Evolutionary conservation across 2,329 filamentous ascomycete genomes (phyloP).

Genomic region (Aspergillus bombycis): DNA sequence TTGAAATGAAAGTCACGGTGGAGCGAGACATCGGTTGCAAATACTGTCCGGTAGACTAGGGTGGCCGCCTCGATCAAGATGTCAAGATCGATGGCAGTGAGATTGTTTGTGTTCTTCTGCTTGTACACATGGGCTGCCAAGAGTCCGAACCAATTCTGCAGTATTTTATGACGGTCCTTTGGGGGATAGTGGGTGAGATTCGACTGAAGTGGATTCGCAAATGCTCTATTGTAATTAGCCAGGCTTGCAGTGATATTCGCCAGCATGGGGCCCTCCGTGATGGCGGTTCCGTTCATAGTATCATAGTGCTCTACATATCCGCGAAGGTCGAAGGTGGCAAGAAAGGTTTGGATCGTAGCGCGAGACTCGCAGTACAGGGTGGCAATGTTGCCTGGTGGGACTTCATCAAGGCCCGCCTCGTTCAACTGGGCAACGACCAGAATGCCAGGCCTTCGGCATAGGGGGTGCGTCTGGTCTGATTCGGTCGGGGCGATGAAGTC

Average conservation of each 20-base stretch:
- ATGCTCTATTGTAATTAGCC: constrained; percentile 15
- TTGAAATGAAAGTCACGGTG: constrained; percentile 19
- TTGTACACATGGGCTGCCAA: constrained; percentile 19
- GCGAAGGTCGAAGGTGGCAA: constrained; percentile 15
- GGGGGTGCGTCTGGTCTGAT: background rate
- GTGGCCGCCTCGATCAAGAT: constrained; percentile 12
- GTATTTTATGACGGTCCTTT: constrained; percentile 5
- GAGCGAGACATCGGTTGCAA: constrained; percentile 21
- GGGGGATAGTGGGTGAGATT: background rate
- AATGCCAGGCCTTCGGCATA: constrained; percentile 3
- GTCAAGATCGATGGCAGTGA: background rate
- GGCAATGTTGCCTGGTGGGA: background rate
- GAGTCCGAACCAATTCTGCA: constrained; percentile 15
- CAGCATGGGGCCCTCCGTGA: constrained; percentile 18
- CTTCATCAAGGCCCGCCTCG: background rate
- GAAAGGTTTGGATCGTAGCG: constrained; percentile 18
- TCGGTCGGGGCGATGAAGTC: constrained; percentile 11
- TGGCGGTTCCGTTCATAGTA: constrained; percentile 10
- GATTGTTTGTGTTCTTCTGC: constrained; percentile 2
- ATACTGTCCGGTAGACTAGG: constrained; percentile 20
- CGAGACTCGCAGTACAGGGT: constrained; percentile 19
- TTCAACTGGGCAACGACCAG: constrained; percentile 9
- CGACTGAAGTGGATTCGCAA: constrained; percentile 4
- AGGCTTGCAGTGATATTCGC: constrained; percentile 21
- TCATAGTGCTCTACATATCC: constrained; percentile 16